phyloP scores from a whole-genome alignment of 2,329 filamentous ascomycete species.

The Xylariaceae sp. region DNA sequence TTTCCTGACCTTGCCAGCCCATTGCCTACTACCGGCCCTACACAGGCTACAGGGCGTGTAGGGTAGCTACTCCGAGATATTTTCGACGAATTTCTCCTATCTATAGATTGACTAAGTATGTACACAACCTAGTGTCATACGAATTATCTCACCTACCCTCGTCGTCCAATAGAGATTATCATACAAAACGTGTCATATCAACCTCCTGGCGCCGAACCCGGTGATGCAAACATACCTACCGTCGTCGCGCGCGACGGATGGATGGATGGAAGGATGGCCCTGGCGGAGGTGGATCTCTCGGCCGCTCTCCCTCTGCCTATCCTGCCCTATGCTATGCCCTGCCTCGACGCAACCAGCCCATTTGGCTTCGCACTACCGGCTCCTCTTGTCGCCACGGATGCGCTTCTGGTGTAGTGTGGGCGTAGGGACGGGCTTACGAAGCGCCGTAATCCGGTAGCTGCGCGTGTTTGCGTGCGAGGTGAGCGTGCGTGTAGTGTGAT shows the following conservation, averaged over 20 bases:
- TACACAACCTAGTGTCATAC: neutral
- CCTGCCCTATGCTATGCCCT: neutral
- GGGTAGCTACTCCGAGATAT: neutral
- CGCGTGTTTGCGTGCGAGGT: neutral
- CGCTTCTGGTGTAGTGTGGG: neutral
- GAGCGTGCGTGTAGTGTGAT: neutral
- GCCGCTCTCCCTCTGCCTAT: neutral
- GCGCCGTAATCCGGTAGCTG: neutral
- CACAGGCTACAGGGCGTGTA: neutral
- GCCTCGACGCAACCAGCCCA: neutral
- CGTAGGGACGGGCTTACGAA: neutral
- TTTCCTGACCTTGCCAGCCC: neutral
- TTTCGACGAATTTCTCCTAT: neutral
- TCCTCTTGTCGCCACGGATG: neutral
- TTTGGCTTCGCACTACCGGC: neutral
- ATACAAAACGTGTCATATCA: slow-evolving; percentile 18
- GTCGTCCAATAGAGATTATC: slow-evolving; percentile 6
- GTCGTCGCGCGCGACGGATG: neutral
- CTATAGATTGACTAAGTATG: neutral
- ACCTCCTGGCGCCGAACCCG: slow-evolving; percentile 14
- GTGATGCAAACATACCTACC: neutral
- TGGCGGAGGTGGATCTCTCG: neutral
- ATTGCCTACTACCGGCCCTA: neutral
- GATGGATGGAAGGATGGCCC: neutral
- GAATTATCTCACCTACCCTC: neutral